phyloP scores from a whole-genome alignment of 768 basidiomycete genomes.

The Rubroboletus satanas region DNA sequence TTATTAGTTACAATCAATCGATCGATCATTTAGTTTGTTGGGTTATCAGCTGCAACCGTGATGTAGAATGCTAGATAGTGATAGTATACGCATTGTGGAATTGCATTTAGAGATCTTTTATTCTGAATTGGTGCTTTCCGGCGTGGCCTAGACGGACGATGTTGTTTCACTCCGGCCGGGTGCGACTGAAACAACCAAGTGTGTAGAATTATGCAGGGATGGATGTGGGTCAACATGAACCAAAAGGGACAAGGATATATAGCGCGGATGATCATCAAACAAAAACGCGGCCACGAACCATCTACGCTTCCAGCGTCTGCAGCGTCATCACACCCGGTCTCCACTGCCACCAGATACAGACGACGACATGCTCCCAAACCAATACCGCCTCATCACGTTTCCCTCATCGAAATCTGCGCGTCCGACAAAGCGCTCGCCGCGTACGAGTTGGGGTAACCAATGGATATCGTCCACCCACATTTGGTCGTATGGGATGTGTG shows the following conservation, averaged over 20 bases:
- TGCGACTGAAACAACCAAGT: too few relatives aligned
- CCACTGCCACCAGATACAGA: neutral
- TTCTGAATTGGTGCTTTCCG: too few relatives aligned
- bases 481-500: constrained; percentile 52
- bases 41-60: constrained; percentile 4
- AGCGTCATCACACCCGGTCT: neutral
- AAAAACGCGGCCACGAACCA: too few relatives aligned
- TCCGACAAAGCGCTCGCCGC: constrained; percentile 42
- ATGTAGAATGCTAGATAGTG: constrained; percentile 10
- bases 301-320: neutral
- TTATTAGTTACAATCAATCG: constrained; percentile 16
- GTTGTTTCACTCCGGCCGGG: too few relatives aligned
- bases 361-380: constrained; percentile 50
- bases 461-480: constrained; percentile 62
- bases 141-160: too few relatives aligned
- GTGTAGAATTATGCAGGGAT: too few relatives aligned
- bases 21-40: constrained; percentile 11
- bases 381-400: constrained; percentile 70
- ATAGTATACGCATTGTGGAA: neutral
- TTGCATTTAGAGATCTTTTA: neutral
- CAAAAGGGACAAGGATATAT: too few relatives aligned
- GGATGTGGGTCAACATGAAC: too few relatives aligned
- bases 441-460: constrained; percentile 66
- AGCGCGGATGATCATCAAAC: too few relatives aligned
- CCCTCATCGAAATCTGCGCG: constrained; percentile 66